These are phyloP conservation scores for Ceratobasidium sp. DNA, from an alignment of 1,284 basidiomycete genomes.

Conservation along the genomic window DNA sequence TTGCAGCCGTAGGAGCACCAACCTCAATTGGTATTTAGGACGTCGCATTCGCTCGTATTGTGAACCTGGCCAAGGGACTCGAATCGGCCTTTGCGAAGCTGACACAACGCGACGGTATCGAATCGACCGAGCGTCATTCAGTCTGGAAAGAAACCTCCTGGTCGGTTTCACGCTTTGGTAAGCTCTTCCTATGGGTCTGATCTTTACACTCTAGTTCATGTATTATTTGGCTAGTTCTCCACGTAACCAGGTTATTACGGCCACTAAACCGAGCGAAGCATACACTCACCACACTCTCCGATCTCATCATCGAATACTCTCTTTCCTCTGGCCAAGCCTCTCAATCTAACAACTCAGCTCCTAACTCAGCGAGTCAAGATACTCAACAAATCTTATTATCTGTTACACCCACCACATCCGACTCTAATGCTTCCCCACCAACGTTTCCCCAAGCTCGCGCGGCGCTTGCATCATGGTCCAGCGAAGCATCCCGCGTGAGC, in stretches of 20 bases:
- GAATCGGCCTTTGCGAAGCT: conserved; percentile 18
- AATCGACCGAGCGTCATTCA: conserved; percentile 4
- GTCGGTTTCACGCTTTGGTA: conserved; percentile 24
- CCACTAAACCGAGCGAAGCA: conserved; percentile 20
- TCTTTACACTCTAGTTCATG: neutral
- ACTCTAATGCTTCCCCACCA: neutral
- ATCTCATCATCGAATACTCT: conserved; percentile 10
- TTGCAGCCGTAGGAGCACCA: neutral
- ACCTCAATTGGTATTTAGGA: neutral
- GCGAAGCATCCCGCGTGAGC: conserved; percentile 15
- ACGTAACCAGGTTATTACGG: neutral
- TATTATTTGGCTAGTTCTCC: neutral
- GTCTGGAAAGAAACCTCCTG: conserved; percentile 31
- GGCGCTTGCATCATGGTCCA: conserved; percentile 27
- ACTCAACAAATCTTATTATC: neutral
- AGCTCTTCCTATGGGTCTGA: neutral
- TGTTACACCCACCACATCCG: too few species aligned
- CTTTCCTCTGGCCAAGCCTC: conserved; percentile 11
- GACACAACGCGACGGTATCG: conserved; percentile 14
- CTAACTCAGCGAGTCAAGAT: neutral
- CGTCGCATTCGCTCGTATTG: conserved; percentile 5
- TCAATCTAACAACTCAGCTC: neutral
- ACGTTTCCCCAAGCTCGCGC: conserved; percentile 27
- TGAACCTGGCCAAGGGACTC: neutral
- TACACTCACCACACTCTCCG: neutral